phyloP scores from a whole-genome alignment of 2,329 filamentous ascomycete species.

The Curvularia eragrostidis region DNA sequence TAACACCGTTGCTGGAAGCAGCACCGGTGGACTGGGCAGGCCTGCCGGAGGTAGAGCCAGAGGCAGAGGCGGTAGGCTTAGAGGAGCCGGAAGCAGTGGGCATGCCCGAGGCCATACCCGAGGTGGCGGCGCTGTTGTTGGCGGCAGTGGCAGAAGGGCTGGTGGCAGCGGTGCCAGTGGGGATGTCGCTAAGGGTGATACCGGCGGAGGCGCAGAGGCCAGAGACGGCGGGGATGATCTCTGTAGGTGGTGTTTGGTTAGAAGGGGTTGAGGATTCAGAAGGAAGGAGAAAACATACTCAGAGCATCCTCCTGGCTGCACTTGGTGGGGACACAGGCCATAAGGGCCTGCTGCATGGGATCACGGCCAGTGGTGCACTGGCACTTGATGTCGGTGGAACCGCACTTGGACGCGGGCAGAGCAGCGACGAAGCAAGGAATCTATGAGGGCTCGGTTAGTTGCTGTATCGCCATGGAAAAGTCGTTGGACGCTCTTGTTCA shows the following conservation, averaged over 20 bases:
- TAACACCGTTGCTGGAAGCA: slow-evolving; percentile 23
- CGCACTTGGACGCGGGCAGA: slow-evolving; percentile 57
- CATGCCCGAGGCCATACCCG: not conserved
- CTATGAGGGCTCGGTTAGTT: slow-evolving; percentile 29
- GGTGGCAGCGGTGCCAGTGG: slow-evolving; percentile 22
- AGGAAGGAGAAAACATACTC: slow-evolving; percentile 40
- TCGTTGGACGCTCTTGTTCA: not conserved
- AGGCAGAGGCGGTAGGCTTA: no score
- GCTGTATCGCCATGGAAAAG: not conserved
- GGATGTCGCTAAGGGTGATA: slow-evolving; percentile 31
- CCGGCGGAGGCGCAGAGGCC: slow-evolving; percentile 41
- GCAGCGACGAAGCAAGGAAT: slow-evolving; percentile 58
- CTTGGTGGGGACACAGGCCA: slow-evolving; percentile 47
- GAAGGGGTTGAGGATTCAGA: not conserved
- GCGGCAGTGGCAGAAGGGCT: not conserved
- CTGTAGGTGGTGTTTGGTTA: slow-evolving; percentile 16
- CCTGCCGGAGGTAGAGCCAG: slow-evolving; percentile 13
- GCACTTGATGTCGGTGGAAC: slow-evolving; percentile 57
- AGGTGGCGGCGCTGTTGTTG: not conserved
- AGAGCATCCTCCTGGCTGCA: slow-evolving; percentile 50
- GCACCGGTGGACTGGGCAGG: not conserved
- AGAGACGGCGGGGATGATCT: slow-evolving; percentile 32
- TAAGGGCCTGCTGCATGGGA: slow-evolving; percentile 50
- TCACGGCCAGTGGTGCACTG: slow-evolving; percentile 57
- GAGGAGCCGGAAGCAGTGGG: not conserved